phyloP scores from a whole-genome alignment of 2,329 filamentous ascomycete genomes.

The Fusarium cyanostomum region DNA sequence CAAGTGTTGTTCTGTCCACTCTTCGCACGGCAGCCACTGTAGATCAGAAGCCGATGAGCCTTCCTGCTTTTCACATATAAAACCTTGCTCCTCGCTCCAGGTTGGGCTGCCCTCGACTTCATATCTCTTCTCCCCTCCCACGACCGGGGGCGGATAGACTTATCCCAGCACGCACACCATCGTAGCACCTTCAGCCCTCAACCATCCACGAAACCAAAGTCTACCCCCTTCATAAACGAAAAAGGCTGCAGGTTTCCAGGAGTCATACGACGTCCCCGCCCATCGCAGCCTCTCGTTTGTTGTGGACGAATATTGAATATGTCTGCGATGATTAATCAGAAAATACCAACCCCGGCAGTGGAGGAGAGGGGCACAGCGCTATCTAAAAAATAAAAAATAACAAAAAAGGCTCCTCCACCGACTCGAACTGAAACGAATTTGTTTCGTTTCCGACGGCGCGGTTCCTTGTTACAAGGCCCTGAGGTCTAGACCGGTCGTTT shows the following conservation, averaged over 20 bases:
- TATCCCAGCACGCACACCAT: background rate
- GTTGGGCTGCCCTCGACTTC: background rate
- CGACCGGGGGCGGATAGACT: background rate
- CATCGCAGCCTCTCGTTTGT: slow-evolving; percentile 16
- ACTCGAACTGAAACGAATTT: too few relatives aligned
- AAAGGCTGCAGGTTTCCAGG: slow-evolving; percentile 1
- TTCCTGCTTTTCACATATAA: slow-evolving; percentile 12
- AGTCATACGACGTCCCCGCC: slow-evolving; percentile 13
- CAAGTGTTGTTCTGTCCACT: background rate
- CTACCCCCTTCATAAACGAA: background rate
- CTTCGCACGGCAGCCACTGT: slow-evolving; percentile 1
- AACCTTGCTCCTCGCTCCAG: background rate
- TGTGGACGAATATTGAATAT: slow-evolving; percentile 40
- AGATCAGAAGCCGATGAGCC: background rate
- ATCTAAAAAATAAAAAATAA: too few relatives aligned
- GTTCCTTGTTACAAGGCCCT: background rate
- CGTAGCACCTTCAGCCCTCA: slow-evolving; percentile 4
- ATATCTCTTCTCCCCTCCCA: background rate
- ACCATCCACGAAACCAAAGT: background rate
- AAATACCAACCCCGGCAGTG: slow-evolving; percentile 23
- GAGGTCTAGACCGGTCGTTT: slow-evolving; percentile 22
- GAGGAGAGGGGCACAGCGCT: background rate
- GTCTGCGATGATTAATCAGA: slow-evolving; percentile 46
- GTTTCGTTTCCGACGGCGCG: too few relatives aligned
- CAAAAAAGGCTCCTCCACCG: too few relatives aligned